phyloP scores from a whole-genome alignment of 108 stramenopile species.

The Asterionellopsis glacialis region DNA sequence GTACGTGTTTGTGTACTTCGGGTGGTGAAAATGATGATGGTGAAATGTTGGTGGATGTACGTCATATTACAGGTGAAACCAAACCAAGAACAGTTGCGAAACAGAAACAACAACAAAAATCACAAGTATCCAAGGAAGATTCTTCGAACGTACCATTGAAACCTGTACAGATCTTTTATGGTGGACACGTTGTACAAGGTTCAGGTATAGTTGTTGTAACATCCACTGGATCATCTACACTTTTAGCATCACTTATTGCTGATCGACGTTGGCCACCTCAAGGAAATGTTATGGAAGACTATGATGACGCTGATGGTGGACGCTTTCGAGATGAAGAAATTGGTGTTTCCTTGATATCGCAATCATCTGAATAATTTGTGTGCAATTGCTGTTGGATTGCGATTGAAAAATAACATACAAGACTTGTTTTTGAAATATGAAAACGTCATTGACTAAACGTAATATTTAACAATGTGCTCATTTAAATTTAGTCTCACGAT shows the following conservation, averaged over 20 bases:
- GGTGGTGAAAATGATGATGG: constrained; percentile 33
- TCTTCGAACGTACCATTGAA: no score
- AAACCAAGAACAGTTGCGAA: constrained; percentile 37
- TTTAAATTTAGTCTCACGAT: no score
- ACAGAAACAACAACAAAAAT: constrained; percentile 14
- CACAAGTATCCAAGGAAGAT: not conserved
- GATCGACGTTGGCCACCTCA: constrained; percentile 63
- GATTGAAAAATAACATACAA: not conserved
- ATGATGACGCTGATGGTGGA: constrained; percentile 15
- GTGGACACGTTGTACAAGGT: constrained; percentile 69
- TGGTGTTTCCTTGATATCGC: not conserved
- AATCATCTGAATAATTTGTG: not conserved
- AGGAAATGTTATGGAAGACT: constrained; percentile 16
- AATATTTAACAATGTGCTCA: no score
- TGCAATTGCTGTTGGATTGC: no score
- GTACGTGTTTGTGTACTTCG: constrained; percentile 24
- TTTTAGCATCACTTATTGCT: constrained; percentile 58
- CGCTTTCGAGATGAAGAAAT: no score
- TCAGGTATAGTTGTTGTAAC: constrained; percentile 63
- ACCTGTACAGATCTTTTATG: constrained; percentile 33
- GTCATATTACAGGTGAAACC: constrained; percentile 59
- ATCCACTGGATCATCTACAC: constrained; percentile 49
- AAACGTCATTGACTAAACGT: no score
- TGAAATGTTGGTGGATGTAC: constrained; percentile 69
- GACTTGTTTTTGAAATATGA: not conserved